Base-by-base conservation (phyloP, 1,284 basidiomycete species). In the Melampsora larici-populina region DNA sequence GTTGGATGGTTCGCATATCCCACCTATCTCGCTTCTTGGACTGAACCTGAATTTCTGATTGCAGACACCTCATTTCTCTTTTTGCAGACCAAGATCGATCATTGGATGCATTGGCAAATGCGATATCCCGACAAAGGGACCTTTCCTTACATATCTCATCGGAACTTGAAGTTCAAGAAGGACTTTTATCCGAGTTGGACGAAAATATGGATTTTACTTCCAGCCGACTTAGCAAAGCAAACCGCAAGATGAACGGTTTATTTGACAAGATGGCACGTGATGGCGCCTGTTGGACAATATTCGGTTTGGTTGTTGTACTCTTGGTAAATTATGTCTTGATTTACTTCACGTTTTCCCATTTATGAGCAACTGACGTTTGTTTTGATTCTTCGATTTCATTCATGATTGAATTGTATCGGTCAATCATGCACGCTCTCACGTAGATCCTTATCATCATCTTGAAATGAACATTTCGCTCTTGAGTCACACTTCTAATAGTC, bases 271-370 rank as follows among this genome's bases (percentile, higher is more conserved):
- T 78, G 17, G 75, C 75, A 8, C 69, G 68, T 55, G 75, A 78
- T 66, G 75, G 75, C 24, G 68, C 75, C 29, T 78, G 75, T 65
- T 78, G 75, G 75, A 78, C 68, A 5, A 78, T 78, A 24, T 70
- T 78, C 31, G 75, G 75, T 17, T 58, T 78, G 21, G 75, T 78
- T 17, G 68, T 67, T 40, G 18, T 78, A 31, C 40, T 78, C 36
- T 69, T 78, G 48, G 75, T 78, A 15, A 9, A 67, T 62, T 40
- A 1, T 51, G 33, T 13, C 13, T 29, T 62, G 15, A 21, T 75
- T 18, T 26, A 55, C 0, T 55, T 26, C 18, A 21, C 18, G 7
- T 55, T 55, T 55, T 55, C 48, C 51, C 17, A 15, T 21, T 8
- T 15, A 55, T 26, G 24, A 21, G 9, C 18, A 21, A 26, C 51